phyloP scores from a whole-genome alignment of 2,329 filamentous ascomycete genomes.

The Didymella glomerata region DNA sequence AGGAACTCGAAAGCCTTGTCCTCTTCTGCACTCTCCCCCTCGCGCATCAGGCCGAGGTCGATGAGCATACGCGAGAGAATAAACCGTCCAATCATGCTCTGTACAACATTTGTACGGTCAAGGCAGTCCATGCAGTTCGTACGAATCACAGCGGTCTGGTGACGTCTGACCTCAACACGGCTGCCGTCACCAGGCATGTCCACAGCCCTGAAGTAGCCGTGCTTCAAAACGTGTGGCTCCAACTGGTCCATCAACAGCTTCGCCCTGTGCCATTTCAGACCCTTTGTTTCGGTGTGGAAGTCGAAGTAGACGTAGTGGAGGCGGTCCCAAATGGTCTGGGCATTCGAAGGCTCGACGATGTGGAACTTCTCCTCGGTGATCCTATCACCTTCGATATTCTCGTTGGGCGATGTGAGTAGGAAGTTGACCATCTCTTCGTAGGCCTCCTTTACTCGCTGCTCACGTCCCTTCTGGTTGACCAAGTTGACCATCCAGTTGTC shows the following conservation, averaged over 20 bases:
- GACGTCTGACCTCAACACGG: slow-evolving; percentile 78
- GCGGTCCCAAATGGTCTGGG: slow-evolving; percentile 75
- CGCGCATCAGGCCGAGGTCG: slow-evolving; percentile 79
- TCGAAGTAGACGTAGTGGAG: slow-evolving; percentile 98
- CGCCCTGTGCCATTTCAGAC: slow-evolving; percentile 90
- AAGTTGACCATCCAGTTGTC: slow-evolving; percentile 98
- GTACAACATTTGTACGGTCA: slow-evolving; percentile 96
- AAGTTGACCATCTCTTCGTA: slow-evolving; percentile 90
- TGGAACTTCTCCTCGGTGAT: slow-evolving; percentile 82
- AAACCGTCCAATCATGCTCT: slow-evolving; percentile 94
- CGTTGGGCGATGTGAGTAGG: slow-evolving; percentile 73
- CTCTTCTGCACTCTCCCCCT: slow-evolving; percentile 80
- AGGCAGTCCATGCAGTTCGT: slow-evolving; percentile 99
- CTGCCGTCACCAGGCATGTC: slow-evolving; percentile 81
- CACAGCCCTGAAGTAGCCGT: slow-evolving; percentile 91
- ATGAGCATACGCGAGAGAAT: slow-evolving; percentile 87
- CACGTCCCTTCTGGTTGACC: slow-evolving; percentile 94
- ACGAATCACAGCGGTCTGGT: slow-evolving; percentile 89
- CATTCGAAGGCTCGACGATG: slow-evolving; percentile 71
- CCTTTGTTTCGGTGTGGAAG: slow-evolving; percentile 97
- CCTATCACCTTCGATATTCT: slow-evolving; percentile 70
- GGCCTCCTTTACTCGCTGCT: slow-evolving; percentile 86
- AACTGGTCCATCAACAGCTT: slow-evolving; percentile 86
- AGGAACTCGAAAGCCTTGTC: slow-evolving; percentile 85
- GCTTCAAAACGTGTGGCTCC: slow-evolving; percentile 75